Conservation (phyloP, 192 early-diverging fungal species). For the Coemansia sp. region DNA sequence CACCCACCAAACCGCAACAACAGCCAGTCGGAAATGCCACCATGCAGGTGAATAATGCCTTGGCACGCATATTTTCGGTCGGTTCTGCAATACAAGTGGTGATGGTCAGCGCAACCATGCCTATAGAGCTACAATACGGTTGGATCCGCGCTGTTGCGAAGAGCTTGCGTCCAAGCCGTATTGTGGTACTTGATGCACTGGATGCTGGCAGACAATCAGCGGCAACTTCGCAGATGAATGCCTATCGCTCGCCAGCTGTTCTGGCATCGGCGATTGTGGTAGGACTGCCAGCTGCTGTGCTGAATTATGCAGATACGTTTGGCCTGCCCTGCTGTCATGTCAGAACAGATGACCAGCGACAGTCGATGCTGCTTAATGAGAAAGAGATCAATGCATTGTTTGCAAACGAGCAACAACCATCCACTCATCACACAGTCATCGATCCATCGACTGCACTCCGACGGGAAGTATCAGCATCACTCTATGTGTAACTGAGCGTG, state of each 20-base stretch:
- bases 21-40: conserved; percentile 5
- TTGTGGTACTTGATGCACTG: conserved; percentile 26
- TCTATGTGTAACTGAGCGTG: conserved; percentile 27
- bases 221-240: not conserved
- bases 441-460: conserved; percentile 2
- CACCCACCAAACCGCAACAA: not conserved
- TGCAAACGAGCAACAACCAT: conserved; percentile 4
- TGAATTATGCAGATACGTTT: conserved; percentile 36
- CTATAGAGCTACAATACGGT: conserved; percentile 39
- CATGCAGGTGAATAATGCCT: conserved; percentile 20
- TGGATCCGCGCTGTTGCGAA: conserved; percentile 27
- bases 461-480: conserved; percentile 21
- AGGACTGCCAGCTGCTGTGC: conserved; percentile 35
- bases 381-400: conserved; percentile 29
- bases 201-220: not conserved
- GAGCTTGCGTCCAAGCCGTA: conserved; percentile 14
- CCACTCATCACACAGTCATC: not conserved
- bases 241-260: conserved; percentile 41
- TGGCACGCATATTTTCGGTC: conserved; percentile 21
- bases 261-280: conserved; percentile 32
- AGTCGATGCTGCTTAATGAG: not conserved
- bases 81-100: conserved; percentile 11
- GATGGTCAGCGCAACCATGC: conserved; percentile 12
- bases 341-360: not conserved
- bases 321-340: conserved; percentile 32